Evolutionary conservation across 495 filamentous ascomycete species (phyloP).

Genomic region (Neurospora sp.): DNA sequence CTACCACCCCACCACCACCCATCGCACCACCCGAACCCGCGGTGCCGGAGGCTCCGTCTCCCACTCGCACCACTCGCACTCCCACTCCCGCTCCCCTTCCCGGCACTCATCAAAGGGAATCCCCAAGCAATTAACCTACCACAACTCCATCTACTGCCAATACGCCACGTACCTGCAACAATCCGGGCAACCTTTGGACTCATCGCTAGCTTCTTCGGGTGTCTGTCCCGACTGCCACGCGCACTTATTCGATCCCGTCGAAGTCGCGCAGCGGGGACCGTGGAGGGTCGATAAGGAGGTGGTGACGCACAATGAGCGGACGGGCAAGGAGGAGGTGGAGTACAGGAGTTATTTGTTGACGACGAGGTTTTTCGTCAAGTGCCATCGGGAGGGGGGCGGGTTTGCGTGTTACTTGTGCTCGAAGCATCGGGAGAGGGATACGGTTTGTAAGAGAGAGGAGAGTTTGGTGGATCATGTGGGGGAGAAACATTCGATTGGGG

Average conservation of each 20-base stretch:
- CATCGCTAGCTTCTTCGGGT: not conserved
- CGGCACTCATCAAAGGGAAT: not conserved
- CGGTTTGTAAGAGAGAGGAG: constrained; percentile 16
- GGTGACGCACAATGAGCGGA: not conserved
- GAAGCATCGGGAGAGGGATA: constrained; percentile 17
- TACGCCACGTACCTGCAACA: constrained; percentile 19
- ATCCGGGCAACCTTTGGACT: constrained; percentile 1
- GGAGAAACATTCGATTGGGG: constrained; percentile 15
- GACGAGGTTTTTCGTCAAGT: constrained; percentile 25
- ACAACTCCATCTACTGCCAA: constrained; percentile 19
- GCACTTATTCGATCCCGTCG: not conserved
- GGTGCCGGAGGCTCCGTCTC: not conserved
- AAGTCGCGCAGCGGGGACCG: not conserved
- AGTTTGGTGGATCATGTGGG: constrained; percentile 21
- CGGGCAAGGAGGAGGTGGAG: constrained; percentile 8
- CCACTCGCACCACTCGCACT: not conserved
- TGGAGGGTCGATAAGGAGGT: constrained; percentile 25
- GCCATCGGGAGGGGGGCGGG: constrained; percentile 20
- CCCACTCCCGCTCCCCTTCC: not conserved
- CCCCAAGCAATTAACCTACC: not conserved
- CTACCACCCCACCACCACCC: not conserved
- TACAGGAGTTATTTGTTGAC: constrained; percentile 19
- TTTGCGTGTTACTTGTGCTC: constrained; percentile 24
- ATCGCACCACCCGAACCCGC: not conserved
- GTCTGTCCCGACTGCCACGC: constrained; percentile 15